Base-by-base conservation (phyloP, 2,329 filamentous ascomycete genomes). In the Periconia sp. region DNA sequence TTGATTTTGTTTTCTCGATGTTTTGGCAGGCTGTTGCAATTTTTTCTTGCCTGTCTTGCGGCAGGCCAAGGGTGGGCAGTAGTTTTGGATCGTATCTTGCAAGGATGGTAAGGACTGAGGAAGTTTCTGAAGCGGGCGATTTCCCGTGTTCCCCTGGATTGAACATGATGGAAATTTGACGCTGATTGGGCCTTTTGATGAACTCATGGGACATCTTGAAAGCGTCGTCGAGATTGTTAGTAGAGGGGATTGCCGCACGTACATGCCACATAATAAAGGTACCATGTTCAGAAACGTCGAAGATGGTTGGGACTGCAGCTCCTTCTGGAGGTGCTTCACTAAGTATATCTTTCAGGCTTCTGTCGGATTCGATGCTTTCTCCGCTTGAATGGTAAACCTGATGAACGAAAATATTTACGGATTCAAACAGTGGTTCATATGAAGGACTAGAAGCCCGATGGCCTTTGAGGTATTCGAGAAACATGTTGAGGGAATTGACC, bases 171-270 rank as follows among this genome's bases (percentile, higher is more conserved):
- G 44, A 49, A n/a, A 35, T 52, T n/a, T 48, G 40, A 20, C 31
- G 51, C 31, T 37, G 46, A 17, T 17, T 41, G 20, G 13, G 9
- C 19, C 15, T 17, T 23, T 27, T 14, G 18, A 53, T 53, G 19
- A 53, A 53, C 6, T 41, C 23, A 17, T 40, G 47, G 10, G 19
- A 49, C 18, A 46, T 45, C 5, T 40, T 40, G 6, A 52, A 15
- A 15, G 41, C 53, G 45, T 52, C 41, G 13, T 52, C 45, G 6
- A 49, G n/a, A 23, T 10, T 49, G 31, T 52, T 52, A 11, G 40
- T 55, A 11, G 53, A 49, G 14, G 18, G n/a, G 7, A 43, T 33
- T 18, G 37, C 20, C 11, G 37, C 14, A 15, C 31, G 13, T 13
- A 45, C 41, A 23, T 41, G 35, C 42, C 41, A 41, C 33, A 51